These are phyloP conservation scores for Peronospora belbahrii DNA, from an alignment of 352 stramenopile species.

Conservation along the genomic window DNA sequence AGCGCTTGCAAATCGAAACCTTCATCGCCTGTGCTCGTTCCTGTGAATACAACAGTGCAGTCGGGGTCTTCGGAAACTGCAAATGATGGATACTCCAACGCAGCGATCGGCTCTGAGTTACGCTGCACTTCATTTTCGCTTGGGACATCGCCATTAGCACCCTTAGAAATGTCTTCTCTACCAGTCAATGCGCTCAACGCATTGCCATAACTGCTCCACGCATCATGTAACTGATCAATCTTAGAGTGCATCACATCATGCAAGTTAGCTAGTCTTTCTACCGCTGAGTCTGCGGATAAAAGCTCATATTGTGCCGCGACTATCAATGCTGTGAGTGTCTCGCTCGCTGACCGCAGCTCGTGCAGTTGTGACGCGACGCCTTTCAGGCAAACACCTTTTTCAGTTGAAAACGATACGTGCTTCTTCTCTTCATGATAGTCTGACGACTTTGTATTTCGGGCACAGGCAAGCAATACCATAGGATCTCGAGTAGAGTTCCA, in stretches of 20 bases:
- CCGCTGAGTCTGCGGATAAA: neutral
- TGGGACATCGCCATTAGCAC: neutral
- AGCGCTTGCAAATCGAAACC: conserved; percentile 51
- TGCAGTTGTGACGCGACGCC: conserved; percentile 21
- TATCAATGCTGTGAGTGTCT: conserved; percentile 45
- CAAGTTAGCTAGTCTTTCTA: conserved; percentile 7
- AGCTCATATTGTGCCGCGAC: conserved; percentile 39
- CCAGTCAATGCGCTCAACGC: conserved; percentile 3
- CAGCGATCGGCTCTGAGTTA: neutral
- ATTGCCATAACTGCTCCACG: conserved; percentile 21
- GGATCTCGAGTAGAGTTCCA: conserved; percentile 18
- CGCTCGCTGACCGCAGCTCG: conserved; percentile 34
- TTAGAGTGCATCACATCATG: conserved; percentile 19
- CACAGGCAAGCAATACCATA: conserved; percentile 1
- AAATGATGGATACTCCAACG: neutral
- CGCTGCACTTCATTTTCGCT: neutral
- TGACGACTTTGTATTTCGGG: neutral
- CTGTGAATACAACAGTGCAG: conserved; percentile 55
- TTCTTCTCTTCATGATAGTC: conserved; percentile 2
- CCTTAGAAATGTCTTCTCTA: neutral
- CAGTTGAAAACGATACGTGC: neutral
- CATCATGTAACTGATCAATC: conserved; percentile 17
- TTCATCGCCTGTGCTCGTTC: conserved; percentile 61
- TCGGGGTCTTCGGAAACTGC: conserved; percentile 11
- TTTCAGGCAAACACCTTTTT: conserved; percentile 4